phyloP scores from a whole-genome alignment of 2,329 filamentous ascomycete genomes.

The Epichloe festucae region DNA sequence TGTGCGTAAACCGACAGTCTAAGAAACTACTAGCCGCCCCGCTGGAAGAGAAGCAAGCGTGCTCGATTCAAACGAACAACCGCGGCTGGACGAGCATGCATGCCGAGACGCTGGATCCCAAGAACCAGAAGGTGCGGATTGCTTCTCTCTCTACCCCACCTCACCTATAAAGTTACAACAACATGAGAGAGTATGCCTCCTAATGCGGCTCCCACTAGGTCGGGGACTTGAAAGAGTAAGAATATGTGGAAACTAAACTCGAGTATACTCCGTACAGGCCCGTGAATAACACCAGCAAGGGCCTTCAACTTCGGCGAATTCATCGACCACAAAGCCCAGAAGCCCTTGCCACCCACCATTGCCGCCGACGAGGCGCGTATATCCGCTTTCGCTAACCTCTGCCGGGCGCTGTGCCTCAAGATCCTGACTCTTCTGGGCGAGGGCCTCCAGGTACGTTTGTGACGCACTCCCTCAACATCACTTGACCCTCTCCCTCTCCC shows the following conservation, averaged over 20 bases:
- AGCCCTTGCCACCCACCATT: slow-evolving; percentile 61
- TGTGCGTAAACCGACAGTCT: slow-evolving; percentile 29
- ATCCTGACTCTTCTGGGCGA: slow-evolving; percentile 67
- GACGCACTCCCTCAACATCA: not conserved
- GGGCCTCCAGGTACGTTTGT: slow-evolving; percentile 49
- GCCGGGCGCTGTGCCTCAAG: slow-evolving; percentile 57
- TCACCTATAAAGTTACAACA: not conserved
- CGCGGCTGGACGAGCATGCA: slow-evolving; percentile 83
- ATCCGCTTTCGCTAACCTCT: slow-evolving; percentile 53
- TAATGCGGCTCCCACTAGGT: slow-evolving; percentile 30
- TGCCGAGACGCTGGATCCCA: slow-evolving; percentile 75
- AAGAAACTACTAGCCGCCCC: slow-evolving; percentile 60
- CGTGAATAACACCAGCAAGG: slow-evolving; percentile 29
- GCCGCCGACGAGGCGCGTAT: slow-evolving; percentile 46
- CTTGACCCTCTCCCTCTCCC: slow-evolving; percentile 1
- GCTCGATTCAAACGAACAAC: slow-evolving; percentile 68
- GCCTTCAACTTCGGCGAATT: slow-evolving; percentile 89
- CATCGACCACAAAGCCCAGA: slow-evolving; percentile 51
- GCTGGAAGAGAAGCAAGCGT: slow-evolving; percentile 57
- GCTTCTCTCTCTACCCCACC: not conserved
- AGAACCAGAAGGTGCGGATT: slow-evolving; percentile 55
- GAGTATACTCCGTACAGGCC: too few species aligned
- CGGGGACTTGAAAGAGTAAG: slow-evolving; percentile 79
- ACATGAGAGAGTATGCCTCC: not conserved
- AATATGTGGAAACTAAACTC: not conserved